Percentiles rank a stretch among this genome's conserved stretches.
Evolutionary conservation across 1,284 basidiomycete species (phyloP).

Genomic region (Sanghuangporus sanghuang): DNA sequence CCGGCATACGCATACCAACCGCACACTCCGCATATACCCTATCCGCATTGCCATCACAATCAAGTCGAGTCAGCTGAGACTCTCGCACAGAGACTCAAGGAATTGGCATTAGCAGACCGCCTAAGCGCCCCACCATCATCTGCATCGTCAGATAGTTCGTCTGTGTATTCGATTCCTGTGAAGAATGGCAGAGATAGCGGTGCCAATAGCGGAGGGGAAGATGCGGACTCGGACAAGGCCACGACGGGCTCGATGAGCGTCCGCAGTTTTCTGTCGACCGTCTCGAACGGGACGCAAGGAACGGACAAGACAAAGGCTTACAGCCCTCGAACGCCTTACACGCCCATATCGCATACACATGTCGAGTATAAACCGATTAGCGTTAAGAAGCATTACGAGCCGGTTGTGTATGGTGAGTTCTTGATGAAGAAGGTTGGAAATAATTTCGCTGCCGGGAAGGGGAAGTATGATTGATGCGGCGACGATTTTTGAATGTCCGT

Average conservation of each 20-base stretch:
- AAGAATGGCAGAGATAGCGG: neutral
- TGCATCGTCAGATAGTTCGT: neutral
- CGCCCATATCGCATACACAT: constrained; percentile 7
- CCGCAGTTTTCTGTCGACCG: constrained; percentile 1
- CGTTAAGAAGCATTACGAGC: constrained; percentile 31
- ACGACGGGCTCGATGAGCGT: constrained; percentile 6
- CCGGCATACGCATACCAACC: constrained; percentile 17
- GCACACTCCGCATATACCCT: constrained; percentile 7
- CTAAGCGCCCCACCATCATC: constrained; percentile 6
- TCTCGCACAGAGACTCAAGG: constrained; percentile 15
- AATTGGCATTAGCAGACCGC: constrained; percentile 3
- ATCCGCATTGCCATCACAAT: constrained; percentile 12
- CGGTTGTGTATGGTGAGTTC: constrained; percentile 73
- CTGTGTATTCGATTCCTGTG: neutral
- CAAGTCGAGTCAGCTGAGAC: constrained; percentile 15
- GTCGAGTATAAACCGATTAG: constrained; percentile 11
- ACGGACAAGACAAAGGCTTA: neutral
- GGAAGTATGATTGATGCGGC: constrained; percentile 1
- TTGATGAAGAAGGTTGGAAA: constrained; percentile 62
- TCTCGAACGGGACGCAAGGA: neutral
- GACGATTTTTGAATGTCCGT: neutral
- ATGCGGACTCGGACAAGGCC: constrained; percentile 4
- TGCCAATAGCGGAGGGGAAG: neutral
- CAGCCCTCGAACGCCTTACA: constrained; percentile 1
- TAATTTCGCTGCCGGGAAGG: constrained; percentile 50